phyloP scores from a whole-genome alignment of 2,329 filamentous ascomycete genomes.

The Trichoderma hamatum region DNA sequence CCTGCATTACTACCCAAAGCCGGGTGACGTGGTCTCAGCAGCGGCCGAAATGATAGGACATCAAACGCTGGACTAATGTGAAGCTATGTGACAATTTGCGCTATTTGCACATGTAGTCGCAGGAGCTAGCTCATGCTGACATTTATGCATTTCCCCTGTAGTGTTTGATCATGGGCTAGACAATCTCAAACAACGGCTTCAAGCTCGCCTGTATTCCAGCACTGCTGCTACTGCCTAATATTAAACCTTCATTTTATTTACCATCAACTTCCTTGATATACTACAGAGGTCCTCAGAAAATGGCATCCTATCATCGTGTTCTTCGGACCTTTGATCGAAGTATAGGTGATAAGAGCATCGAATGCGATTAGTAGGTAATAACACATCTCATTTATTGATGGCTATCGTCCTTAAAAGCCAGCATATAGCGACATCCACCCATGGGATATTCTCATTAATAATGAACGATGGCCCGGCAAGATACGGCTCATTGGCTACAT shows the following conservation, averaged over 20 bases:
- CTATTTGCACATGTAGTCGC: not conserved
- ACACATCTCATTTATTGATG: not conserved
- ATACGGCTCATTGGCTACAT: conserved; percentile 27
- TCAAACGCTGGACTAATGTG: not conserved
- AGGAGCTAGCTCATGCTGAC: not conserved
- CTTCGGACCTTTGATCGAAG: conserved; percentile 23
- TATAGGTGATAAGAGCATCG: conserved; percentile 16
- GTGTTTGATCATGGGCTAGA: not conserved
- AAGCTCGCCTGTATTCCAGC: not conserved
- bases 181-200: not conserved
- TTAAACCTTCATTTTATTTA: not conserved
- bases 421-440: conserved; percentile 25
- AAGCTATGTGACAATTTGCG: not conserved
- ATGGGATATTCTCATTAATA: conserved; percentile 25
- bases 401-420: not conserved
- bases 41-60: not conserved
- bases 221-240: not conserved
- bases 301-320: conserved; percentile 28
- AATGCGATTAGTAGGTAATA: conserved; percentile 26
- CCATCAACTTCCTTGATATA: not conserved
- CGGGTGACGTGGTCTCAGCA: conserved; percentile 18
- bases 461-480: conserved; percentile 24
- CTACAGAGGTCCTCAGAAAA: not conserved
- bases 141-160: not conserved
- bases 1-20: conserved; percentile 19